Percentiles rank a stretch among this genome's conserved stretches.
Conservation (phyloP, 1,284 basidiomycete genomes). For the Pseudomicrostroma phylloplanum region DNA sequence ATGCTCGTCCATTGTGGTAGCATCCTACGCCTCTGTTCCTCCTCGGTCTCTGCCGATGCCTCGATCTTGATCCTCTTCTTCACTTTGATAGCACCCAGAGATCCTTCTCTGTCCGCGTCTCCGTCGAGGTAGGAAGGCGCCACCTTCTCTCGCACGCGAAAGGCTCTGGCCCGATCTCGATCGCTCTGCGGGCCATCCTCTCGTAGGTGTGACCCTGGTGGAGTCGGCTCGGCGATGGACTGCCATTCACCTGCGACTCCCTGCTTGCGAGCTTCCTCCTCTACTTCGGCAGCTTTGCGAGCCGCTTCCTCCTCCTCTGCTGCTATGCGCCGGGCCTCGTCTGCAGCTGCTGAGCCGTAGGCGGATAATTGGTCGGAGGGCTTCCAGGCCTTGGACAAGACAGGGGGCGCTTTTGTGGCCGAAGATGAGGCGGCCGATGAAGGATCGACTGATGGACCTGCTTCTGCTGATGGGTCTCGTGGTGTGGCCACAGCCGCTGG, state of each 20-base stretch:
- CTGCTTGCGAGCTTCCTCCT: slow-evolving; percentile 61
- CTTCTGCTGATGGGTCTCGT: background rate
- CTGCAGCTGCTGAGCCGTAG: slow-evolving; percentile 76
- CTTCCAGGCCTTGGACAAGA: slow-evolving; percentile 52
- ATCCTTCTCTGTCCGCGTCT: slow-evolving; percentile 23
- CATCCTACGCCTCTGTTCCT: slow-evolving; percentile 4
- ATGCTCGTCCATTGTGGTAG: slow-evolving; percentile 12
- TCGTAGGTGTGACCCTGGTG: background rate
- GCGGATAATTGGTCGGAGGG: slow-evolving; percentile 66
- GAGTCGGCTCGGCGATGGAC: slow-evolving; percentile 56
- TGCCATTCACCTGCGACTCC: slow-evolving; percentile 81
- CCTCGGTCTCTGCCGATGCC: slow-evolving; percentile 7
- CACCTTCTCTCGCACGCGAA: slow-evolving; percentile 30
- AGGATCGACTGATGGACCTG: background rate
- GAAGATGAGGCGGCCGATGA: background rate
- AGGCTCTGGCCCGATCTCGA: slow-evolving; percentile 27
- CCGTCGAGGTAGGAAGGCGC: slow-evolving; percentile 14
- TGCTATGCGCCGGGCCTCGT: slow-evolving; percentile 44
- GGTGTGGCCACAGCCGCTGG: slow-evolving; percentile 3
- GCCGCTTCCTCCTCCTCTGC: slow-evolving; percentile 1
- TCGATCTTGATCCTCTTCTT: slow-evolving; percentile 29
- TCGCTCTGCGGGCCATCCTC: slow-evolving; percentile 10
- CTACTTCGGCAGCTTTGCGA: slow-evolving; percentile 24
- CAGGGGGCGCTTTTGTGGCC: background rate
- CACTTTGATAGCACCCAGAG: slow-evolving; percentile 18